These are phyloP conservation scores for Xerocomus nothofagi DNA, from an alignment of 1,284 basidiomycete species.

Conservation along the genomic window DNA sequence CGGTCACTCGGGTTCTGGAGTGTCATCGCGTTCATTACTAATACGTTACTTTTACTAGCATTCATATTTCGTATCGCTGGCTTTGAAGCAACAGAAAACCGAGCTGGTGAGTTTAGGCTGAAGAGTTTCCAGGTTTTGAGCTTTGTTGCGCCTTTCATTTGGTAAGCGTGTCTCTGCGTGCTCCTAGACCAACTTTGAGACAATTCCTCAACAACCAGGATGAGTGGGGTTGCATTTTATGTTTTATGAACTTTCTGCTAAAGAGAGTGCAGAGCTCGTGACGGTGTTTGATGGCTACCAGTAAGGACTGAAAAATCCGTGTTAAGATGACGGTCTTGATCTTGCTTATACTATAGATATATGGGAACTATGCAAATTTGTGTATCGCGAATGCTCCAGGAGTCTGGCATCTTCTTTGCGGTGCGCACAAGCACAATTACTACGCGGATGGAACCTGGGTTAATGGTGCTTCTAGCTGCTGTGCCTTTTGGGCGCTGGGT, in stretches of 20 bases:
- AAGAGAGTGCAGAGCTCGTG: slow-evolving; percentile 57
- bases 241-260: slow-evolving; percentile 8
- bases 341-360: slow-evolving; percentile 49
- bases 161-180: slow-evolving; percentile 47
- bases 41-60: slow-evolving; percentile 69
- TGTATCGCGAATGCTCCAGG: slow-evolving; percentile 85
- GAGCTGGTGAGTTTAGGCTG: slow-evolving; percentile 49
- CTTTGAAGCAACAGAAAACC: slow-evolving; percentile 44
- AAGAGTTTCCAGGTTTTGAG: slow-evolving; percentile 85
- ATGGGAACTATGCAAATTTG: slow-evolving; percentile 87
- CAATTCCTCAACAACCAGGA: slow-evolving; percentile 47
- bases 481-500: slow-evolving; percentile 81
- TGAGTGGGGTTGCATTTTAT: slow-evolving; percentile 57
- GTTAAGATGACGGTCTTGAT: not conserved
- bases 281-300: slow-evolving; percentile 83
- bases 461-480: slow-evolving; percentile 54
- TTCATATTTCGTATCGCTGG: slow-evolving; percentile 75
- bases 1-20: slow-evolving; percentile 84
- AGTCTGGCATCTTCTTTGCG: slow-evolving; percentile 91
- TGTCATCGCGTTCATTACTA: slow-evolving; percentile 68
- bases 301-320: slow-evolving; percentile 38
- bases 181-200: not conserved
- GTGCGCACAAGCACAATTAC: slow-evolving; percentile 41
- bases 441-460: not conserved
- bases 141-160: slow-evolving; percentile 84